phyloP scores from a whole-genome alignment of 495 filamentous ascomycete genomes.

The Aspergillus mulundensis region DNA sequence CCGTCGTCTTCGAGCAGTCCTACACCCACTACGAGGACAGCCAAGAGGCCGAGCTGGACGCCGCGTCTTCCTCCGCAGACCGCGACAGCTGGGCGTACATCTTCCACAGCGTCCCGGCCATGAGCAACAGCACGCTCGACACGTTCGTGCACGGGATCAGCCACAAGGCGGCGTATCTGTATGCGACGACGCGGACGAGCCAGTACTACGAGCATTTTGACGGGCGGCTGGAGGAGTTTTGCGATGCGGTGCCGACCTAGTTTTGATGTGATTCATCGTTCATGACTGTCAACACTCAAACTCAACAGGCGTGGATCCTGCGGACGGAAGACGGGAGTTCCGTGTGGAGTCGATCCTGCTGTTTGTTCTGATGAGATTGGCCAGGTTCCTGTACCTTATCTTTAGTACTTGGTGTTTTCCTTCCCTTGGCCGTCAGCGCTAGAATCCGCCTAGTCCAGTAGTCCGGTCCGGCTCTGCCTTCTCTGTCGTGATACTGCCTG shows the following conservation, averaged over 20 bases:
- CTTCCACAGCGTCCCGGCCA: constrained; percentile 11
- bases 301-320: no score
- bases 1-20: constrained; percentile 13
- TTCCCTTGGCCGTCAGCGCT: no score
- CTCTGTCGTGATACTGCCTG: no score
- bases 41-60: neutral
- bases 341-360: no score
- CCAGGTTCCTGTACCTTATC: no score
- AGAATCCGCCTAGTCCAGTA: no score
- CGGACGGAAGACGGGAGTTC: no score
- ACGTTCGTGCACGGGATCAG: constrained; percentile 9
- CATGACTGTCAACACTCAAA: no score
- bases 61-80: neutral
- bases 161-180: constrained; percentile 12
- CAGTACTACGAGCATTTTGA: constrained; percentile 15
- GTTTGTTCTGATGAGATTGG: no score
- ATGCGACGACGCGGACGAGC: constrained; percentile 2
- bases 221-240: constrained; percentile 3
- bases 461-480: no score
- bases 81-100: constrained; percentile 12
- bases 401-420: no score
- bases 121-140: constrained; percentile 5
- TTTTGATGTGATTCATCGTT: no score
- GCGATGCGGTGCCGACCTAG: constrained; percentile 8
- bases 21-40: constrained; percentile 7